A percentile compares a stretch with the other conserved stretches of the same genome.
Conservation (phyloP, 495 filamentous ascomycete genomes). For the Durotheca rogersii region DNA sequence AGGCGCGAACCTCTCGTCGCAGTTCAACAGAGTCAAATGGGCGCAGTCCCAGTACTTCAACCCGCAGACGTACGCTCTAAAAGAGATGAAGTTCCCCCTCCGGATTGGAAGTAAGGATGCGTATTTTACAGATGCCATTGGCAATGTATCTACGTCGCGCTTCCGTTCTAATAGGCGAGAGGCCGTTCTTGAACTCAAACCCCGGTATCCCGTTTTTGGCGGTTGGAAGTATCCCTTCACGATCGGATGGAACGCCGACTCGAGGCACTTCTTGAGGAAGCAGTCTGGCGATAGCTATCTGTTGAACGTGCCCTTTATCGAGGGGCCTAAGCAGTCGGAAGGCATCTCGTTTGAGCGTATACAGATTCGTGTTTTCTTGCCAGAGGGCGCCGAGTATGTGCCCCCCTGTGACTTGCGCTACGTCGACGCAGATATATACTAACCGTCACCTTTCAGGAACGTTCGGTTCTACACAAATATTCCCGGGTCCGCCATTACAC, state of each 20-base stretch:
- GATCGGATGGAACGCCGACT: conserved; percentile 88
- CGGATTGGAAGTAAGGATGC: conserved; percentile 74
- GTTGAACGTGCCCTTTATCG: conserved; percentile 93
- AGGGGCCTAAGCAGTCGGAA: conserved; percentile 82
- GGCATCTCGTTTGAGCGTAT: conserved; percentile 83
- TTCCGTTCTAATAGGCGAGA: conserved; percentile 79
- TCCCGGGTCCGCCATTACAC: conserved; percentile 57
- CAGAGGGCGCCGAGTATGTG: conserved; percentile 86
- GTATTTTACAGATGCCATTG: conserved; percentile 96
- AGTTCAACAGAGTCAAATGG: conserved; percentile 88
- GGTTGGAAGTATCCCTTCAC: conserved; percentile 97
- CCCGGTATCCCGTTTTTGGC: conserved; percentile 90
- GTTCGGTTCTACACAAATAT: conserved; percentile 65
- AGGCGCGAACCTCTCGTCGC: conserved; percentile 75
- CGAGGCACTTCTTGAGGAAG: conserved; percentile 71
- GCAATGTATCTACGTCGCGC: conserved; percentile 90
- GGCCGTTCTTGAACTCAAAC: conserved; percentile 83
- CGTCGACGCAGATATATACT: conserved; percentile 30
- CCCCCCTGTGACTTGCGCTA: conserved; percentile 8
- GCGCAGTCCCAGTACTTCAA: conserved; percentile 73
- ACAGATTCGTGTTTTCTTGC: conserved; percentile 77
- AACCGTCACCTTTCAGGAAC: conserved; percentile 52
- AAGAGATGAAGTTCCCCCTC: conserved; percentile 78
- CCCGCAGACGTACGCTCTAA: conserved; percentile 71
- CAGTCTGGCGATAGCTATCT: conserved; percentile 65